Evolutionary conservation across 2,329 filamentous ascomycete species (phyloP), one percentile per base, ranked within the genome.

Genomic region (Teratosphaeria nubilosa): DNA sequence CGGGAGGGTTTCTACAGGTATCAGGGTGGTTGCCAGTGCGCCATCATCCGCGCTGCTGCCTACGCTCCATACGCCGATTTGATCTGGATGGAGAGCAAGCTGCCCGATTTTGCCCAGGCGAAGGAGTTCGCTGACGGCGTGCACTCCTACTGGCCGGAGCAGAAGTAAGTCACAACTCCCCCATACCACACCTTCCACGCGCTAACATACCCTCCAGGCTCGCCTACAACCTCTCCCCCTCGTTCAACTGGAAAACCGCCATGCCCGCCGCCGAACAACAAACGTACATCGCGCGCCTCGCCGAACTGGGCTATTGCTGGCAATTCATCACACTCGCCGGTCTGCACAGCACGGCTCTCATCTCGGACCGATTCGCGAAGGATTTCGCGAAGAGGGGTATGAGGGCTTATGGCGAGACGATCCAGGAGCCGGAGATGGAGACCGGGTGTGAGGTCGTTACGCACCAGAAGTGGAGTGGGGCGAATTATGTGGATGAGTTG

Each of bases 271-370:
- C 82, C 56, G 92, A 97, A 74, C 94, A 99, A 78, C 90, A 96
- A 78, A 99, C 94, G 22, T 99, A 97, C 79, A 99, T 99, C 78
- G 80, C 86, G 63, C 89, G 94, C 50, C 87, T 99, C 48, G 91
- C 86, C 61, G 70, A 78, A 62, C 83, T 99, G 54, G 94, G 94
- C 63, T 99, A 99, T 83, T 95, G 90, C 84, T 99, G 94, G 94
- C 94, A 99, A 76, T 99, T 99, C 81, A 99, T 99, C 80, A 99
- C 94, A n/a, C 84, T 99, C 53, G 94, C 92, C 5, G 94, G 94
- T 66, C 82, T 99, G 71, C 94, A 99, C 80, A 95, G 90, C 62
- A 96, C 90, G 3, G 94, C 92, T 41, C 84, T 99, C 56, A 95
- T 96, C 77, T 87, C 86, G 69, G 85, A 97, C 77, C 85, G 86